Evolutionary conservation across 2,329 filamentous ascomycete species (phyloP), one percentile per base, ranked within the genome.

Genomic region (Rasamsonia emersonii): DNA sequence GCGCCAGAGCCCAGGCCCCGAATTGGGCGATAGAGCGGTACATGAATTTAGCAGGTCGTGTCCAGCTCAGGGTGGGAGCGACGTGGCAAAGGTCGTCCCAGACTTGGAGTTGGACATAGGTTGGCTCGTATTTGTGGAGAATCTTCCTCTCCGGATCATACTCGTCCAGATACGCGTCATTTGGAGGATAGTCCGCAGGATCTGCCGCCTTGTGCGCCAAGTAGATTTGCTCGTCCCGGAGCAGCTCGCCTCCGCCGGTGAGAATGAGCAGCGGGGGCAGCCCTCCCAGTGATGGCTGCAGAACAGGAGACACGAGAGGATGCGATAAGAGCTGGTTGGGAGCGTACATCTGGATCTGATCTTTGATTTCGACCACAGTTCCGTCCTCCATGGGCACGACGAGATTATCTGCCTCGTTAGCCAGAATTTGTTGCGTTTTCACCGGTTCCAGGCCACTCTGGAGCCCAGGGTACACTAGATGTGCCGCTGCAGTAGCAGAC

Each of bases 31-130:
- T 77, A 1, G 85, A 84, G 28, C 89, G 75, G 54, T 86, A 96
- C 86, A 96, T 95, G 61, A 82, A 83, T 56, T 96, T 96, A 27
- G 89, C 91, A 1, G 91, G 91, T n/a, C 80, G 74, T 0, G 89
- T 96, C 55, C 94, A 96, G 47, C 85, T 93, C n/a, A 96, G 69
- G 0, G 88, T 95, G 1, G 89, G 85, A 0, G 82, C 79, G 4
- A 93, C 88, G 52, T 96, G 89, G 49, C 91, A 96, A 3, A 96
- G 65, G 47, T 94, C 83, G 36, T 96, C 89, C 88, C 89, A 96
- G 2, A 96, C 80, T 54, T 96, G 91, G 2, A 98, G 70, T 53
- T 95, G 86, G 0, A 96, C 89, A 46, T 93, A 76, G 0, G 91
- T 98, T 0, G 86, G 84, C 36, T 77, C 75, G 56, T 85, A 93